Percentiles rank a stretch among this genome's conserved stretches.
These are phyloP conservation scores for Umbelopsis sp. DNA, from an alignment of 192 early-diverging fungal genomes.

Conservation along the genomic window DNA sequence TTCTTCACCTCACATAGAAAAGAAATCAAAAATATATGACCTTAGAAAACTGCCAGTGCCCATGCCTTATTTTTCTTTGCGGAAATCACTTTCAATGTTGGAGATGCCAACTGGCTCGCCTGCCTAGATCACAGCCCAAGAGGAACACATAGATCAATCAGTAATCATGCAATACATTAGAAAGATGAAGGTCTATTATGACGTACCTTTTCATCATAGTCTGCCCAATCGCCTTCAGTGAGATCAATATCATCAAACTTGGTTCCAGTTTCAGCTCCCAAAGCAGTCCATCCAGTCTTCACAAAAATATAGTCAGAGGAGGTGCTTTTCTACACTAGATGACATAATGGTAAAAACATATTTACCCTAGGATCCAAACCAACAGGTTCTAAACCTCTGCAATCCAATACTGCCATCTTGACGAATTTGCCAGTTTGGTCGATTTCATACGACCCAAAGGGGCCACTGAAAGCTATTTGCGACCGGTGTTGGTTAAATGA, in stretches of 20 bases:
- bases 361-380: constrained; percentile 68
- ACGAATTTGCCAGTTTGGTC: constrained; percentile 46
- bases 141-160: not conserved
- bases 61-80: constrained; percentile 53
- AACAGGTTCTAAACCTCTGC: constrained; percentile 81
- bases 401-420: constrained; percentile 72
- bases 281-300: constrained; percentile 62
- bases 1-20: not conserved
- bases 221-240: constrained; percentile 82
- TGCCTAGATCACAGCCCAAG: constrained; percentile 32
- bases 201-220: constrained; percentile 82
- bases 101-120: constrained; percentile 67
- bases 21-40: not conserved
- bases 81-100: constrained; percentile 57
- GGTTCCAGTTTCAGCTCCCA: constrained; percentile 69
- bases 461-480: constrained; percentile 24
- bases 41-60: not conserved
- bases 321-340: no score
- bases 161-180: no score
- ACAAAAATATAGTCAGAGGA: not conserved
- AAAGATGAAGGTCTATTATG: no score
- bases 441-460: not conserved
- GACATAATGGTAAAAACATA: no score
- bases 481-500: not conserved
- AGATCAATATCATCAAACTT: constrained; percentile 81